Conservation (phyloP, 306 rosid genomes). For the Vicia sativa region DNA sequence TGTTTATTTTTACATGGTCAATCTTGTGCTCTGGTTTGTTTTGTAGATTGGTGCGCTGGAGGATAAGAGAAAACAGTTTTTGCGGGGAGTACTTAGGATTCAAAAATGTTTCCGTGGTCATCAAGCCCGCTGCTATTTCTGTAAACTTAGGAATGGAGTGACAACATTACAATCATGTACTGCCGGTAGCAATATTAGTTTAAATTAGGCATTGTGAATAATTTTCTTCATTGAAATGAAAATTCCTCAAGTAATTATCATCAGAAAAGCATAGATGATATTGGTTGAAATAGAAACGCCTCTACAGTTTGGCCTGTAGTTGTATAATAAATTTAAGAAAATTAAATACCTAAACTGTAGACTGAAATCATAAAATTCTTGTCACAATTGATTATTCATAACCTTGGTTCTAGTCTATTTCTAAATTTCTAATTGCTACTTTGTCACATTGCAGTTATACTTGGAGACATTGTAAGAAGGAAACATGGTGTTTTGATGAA, state of each 20-base stretch:
- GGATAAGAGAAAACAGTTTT: slow-evolving; percentile 61
- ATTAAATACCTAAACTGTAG: slow-evolving; percentile 18
- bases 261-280: slow-evolving; percentile 22
- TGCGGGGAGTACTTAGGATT: slow-evolving; percentile 60
- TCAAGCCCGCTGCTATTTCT: slow-evolving; percentile 56
- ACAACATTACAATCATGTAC: slow-evolving; percentile 69
- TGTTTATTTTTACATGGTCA: slow-evolving; percentile 42
- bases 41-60: slow-evolving; percentile 73
- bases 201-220: slow-evolving; percentile 37
- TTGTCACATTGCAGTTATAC: slow-evolving; percentile 62
- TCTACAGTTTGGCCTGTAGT: slow-evolving; percentile 12
- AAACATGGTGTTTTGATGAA: slow-evolving; percentile 40
- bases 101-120: slow-evolving; percentile 84
- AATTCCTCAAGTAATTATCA: slow-evolving; percentile 24
- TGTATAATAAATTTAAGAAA: slow-evolving; percentile 11
- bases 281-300: slow-evolving; percentile 13
- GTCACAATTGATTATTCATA: slow-evolving; percentile 4
- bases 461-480: slow-evolving; percentile 65
- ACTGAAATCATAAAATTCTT: slow-evolving; percentile 28
- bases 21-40: slow-evolving; percentile 39
- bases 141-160: slow-evolving; percentile 59
- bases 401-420: slow-evolving; percentile 25
- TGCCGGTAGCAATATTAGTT: slow-evolving; percentile 36
- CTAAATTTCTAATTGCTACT: slow-evolving; percentile 6
- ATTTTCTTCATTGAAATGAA: slow-evolving; percentile 25